Percentiles rank a stretch among this genome's conserved stretches.
These are phyloP conservation scores for Flaveria bidentis DNA, from an alignment of 129 eudicot genomes.

Conservation along the genomic window DNA sequence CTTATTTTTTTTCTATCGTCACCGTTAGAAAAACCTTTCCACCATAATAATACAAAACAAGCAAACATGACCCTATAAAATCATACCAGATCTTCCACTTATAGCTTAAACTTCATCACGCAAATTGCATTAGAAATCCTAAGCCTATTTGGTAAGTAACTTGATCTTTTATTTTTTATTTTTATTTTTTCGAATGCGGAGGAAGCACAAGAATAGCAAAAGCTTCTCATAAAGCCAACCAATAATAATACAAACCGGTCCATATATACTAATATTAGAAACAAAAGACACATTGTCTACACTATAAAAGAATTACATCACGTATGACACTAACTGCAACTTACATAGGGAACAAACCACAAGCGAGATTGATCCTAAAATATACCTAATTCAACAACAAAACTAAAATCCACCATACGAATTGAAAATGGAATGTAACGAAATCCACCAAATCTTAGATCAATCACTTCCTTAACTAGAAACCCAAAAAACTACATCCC, in stretches of 20 bases:
- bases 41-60: no score
- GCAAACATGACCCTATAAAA: background rate
- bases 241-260: background rate
- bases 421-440: background rate
- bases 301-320: constrained; percentile 1
- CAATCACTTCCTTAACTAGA: background rate
- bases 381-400: constrained; percentile 7
- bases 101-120: background rate
- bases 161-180: background rate
- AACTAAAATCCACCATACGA: background rate
- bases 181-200: no score
- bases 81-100: background rate
- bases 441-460: constrained; percentile 6
- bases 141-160: background rate
- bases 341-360: background rate
- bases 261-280: constrained; percentile 8
- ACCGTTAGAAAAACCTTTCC: no score
- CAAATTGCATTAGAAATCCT: background rate
- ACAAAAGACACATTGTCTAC: background rate
- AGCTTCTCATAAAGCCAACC: background rate
- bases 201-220: no score
- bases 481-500: background rate
- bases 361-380: background rate
- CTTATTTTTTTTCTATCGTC: no score
- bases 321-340: background rate